Conservation (phyloP, 495 filamentous ascomycete genomes). For the Pseudoneurospora amorphoporcata region DNA sequence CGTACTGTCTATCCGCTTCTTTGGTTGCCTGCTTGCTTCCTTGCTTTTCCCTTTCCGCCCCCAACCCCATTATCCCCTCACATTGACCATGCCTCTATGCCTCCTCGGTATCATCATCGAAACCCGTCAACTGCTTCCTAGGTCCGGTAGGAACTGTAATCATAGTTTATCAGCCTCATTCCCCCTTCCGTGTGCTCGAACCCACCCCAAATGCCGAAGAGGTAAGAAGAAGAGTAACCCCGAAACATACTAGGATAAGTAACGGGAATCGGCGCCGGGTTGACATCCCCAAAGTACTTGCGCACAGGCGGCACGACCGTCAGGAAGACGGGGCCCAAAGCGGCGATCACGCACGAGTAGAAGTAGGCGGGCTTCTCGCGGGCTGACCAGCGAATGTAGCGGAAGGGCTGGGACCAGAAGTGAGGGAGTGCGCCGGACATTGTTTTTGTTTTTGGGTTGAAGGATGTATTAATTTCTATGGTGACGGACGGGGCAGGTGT, state of each 20-base stretch:
- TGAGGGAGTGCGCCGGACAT: constrained; percentile 54
- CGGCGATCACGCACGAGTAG: constrained; percentile 66
- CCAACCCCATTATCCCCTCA: background rate
- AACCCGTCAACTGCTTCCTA: constrained; percentile 60
- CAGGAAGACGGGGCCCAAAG: constrained; percentile 58
- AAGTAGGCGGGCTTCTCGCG: constrained; percentile 82
- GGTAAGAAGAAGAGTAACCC: background rate
- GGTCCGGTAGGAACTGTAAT: constrained; percentile 63
- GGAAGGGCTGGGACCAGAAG: constrained; percentile 74
- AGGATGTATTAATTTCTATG: background rate
- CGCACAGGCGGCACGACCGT: constrained; percentile 60
- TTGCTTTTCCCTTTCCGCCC: background rate
- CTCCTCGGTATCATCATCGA: constrained; percentile 50
- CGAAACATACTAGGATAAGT: constrained; percentile 78
- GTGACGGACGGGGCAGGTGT: background rate
- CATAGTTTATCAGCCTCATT: constrained; percentile 11
- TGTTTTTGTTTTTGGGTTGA: constrained; percentile 10
- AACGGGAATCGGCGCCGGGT: constrained; percentile 60
- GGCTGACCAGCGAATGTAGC: constrained; percentile 77
- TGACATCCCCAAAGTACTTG: constrained; percentile 56
- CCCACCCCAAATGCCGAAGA: background rate
- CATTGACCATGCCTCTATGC: background rate
- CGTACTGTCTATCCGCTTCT: background rate
- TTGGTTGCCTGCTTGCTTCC: no score
- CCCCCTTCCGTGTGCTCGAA: background rate